These are phyloP conservation scores for Epichloe typhina DNA, from an alignment of 2,329 filamentous ascomycete species.

Conservation along the genomic window DNA sequence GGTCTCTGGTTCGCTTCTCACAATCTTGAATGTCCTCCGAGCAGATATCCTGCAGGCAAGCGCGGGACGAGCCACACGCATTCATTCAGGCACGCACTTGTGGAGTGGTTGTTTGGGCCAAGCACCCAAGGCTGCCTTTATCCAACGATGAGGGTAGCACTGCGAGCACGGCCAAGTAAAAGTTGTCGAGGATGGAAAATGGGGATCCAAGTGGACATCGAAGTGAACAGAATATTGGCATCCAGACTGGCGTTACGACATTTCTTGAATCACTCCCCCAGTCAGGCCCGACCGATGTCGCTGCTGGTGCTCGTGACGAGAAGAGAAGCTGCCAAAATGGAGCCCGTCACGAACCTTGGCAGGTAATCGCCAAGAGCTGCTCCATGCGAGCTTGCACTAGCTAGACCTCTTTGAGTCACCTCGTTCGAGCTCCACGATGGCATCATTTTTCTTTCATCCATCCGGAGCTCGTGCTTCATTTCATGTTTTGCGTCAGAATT, in stretches of 20 bases:
- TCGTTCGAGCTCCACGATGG: conserved; percentile 2
- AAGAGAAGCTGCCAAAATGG: neutral
- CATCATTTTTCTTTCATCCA: conserved; percentile 1
- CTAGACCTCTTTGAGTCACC: conserved; percentile 4
- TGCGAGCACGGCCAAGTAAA: neutral
- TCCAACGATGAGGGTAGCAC: neutral
- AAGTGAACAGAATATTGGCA: too few relatives aligned
- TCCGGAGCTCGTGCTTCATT: conserved; percentile 4
- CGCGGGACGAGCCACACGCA: neutral
- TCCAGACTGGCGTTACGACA: too few relatives aligned
- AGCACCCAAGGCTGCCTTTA: neutral
- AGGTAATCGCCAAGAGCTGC: neutral
- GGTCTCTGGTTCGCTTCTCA: too few relatives aligned
- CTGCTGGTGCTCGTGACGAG: neutral
- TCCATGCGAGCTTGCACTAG: neutral
- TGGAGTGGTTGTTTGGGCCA: neutral
- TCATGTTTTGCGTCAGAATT: neutral
- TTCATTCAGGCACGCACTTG: neutral
- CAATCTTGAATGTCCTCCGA: neutral
- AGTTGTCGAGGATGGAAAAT: neutral
- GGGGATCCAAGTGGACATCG: too few relatives aligned
- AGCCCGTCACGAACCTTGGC: neutral
- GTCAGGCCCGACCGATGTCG: neutral
- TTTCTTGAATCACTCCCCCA: neutral
- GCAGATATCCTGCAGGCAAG: neutral